Evolutionary conservation across 2,329 filamentous ascomycete genomes (phyloP).

Genomic region (Pyrenochaeta sp.): DNA sequence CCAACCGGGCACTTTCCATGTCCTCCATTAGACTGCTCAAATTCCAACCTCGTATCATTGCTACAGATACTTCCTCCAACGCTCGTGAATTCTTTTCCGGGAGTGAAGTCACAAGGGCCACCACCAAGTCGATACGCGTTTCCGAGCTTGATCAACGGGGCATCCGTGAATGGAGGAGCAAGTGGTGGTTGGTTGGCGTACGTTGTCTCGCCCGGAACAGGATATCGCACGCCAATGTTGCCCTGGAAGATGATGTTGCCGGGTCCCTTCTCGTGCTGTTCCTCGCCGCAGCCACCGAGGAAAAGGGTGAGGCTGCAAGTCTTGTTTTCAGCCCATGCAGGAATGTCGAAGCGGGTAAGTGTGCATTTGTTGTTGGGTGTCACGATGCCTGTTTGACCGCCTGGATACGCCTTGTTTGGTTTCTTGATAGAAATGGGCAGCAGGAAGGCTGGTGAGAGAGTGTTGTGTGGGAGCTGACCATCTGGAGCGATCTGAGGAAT

Average conservation of each 20-base stretch:
- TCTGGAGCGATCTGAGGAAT: conserved; percentile 17
- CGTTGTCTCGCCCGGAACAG: conserved; percentile 20
- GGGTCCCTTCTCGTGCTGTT: conserved; percentile 14
- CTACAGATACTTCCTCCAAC: conserved; percentile 24
- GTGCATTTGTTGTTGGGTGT: conserved; percentile 25
- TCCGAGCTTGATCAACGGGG: conserved; percentile 18
- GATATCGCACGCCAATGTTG: conserved; percentile 16
- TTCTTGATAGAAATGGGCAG: conserved; percentile 14
- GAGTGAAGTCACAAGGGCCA: conserved; percentile 22
- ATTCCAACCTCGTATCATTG: conserved; percentile 19
- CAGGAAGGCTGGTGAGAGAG: conserved; percentile 17
- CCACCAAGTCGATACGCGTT: conserved; percentile 24
- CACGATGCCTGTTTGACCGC: conserved; percentile 15
- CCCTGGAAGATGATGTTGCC: conserved; percentile 27
- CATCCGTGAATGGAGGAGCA: conserved; percentile 19
- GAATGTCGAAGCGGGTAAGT: conserved; percentile 24
- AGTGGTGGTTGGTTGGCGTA: conserved; percentile 21
- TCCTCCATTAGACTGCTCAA: conserved; percentile 15
- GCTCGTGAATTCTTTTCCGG: conserved; percentile 16
- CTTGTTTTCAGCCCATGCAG: conserved; percentile 21
- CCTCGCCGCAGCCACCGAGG: conserved; percentile 15
- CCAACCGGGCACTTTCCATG: conserved; percentile 14
- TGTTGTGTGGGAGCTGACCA: conserved; percentile 16
- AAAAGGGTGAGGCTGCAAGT: conserved; percentile 21
- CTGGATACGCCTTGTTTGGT: conserved; percentile 18